A percentile compares a stretch with the other conserved stretches of the same genome.
phyloP scores from a whole-genome alignment of 2,329 filamentous ascomycete genomes.

The Alternaria brassicae region DNA sequence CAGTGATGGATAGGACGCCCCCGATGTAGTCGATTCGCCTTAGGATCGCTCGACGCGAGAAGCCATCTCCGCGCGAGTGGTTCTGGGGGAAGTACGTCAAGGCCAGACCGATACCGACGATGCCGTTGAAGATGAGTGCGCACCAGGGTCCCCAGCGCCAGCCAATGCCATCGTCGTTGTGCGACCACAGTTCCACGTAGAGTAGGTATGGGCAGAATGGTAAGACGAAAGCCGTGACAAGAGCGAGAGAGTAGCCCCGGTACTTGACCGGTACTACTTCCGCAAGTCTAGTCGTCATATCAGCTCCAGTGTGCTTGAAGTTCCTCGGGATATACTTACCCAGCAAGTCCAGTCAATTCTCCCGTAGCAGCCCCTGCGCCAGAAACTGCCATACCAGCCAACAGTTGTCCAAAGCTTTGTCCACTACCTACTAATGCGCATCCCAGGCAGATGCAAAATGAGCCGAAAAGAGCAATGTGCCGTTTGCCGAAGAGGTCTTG shows the following conservation, averaged over 20 bases:
- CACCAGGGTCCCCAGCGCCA: constrained; percentile 50
- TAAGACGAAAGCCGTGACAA: constrained; percentile 45
- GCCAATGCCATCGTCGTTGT: constrained; percentile 30
- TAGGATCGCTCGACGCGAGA: neutral
- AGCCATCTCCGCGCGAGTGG: constrained; percentile 32
- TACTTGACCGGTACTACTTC: constrained; percentile 46
- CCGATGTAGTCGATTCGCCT: neutral
- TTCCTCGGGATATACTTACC: constrained; percentile 33
- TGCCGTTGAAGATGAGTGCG: constrained; percentile 42
- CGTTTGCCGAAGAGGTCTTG: constrained; percentile 48
- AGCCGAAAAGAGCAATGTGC: constrained; percentile 46
- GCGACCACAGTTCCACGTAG: constrained; percentile 42
- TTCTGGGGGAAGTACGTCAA: constrained; percentile 44
- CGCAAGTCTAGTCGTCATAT: constrained; percentile 31
- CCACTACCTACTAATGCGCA: constrained; percentile 39
- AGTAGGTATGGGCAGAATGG: constrained; percentile 46
- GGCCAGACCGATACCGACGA: constrained; percentile 39
- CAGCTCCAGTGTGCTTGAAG: too few species aligned
- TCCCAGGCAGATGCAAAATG: constrained; percentile 40
- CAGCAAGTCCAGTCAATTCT: constrained; percentile 47
- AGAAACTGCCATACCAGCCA: constrained; percentile 46
- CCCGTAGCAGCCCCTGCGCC: constrained; percentile 46
- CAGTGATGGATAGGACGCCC: constrained; percentile 40
- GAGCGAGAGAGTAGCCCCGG: constrained; percentile 43
- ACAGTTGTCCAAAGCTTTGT: constrained; percentile 42